phyloP scores from a whole-genome alignment of 2,329 filamentous ascomycete species.

The Leptographium procerum region DNA sequence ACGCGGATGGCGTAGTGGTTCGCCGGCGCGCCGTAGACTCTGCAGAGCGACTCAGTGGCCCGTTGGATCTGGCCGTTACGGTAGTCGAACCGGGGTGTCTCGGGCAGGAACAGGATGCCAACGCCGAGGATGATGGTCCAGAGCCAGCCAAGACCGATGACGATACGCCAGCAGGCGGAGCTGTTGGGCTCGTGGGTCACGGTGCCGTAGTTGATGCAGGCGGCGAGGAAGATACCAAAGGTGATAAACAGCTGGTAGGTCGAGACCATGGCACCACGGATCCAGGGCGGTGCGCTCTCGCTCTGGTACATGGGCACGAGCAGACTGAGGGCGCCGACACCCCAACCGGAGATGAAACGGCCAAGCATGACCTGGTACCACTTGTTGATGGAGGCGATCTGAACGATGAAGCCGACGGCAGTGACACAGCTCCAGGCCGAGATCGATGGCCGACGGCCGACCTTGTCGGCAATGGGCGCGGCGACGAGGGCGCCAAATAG shows the following conservation, averaged over 20 bases:
- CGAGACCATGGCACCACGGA: slow-evolving; percentile 53
- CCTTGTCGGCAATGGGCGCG: slow-evolving; percentile 44
- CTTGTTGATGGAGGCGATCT: slow-evolving; percentile 44
- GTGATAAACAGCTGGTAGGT: slow-evolving; percentile 69
- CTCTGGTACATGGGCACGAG: slow-evolving; percentile 47
- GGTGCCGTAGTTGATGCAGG: slow-evolving; percentile 40
- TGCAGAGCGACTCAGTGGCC: slow-evolving; percentile 8
- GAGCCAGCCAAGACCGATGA: slow-evolving; percentile 44
- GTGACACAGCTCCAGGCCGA: slow-evolving; percentile 44
- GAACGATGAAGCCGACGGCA: slow-evolving; percentile 52
- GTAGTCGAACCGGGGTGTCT: slow-evolving; percentile 37
- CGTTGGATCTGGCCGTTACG: slow-evolving; percentile 3
- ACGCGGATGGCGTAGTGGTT: slow-evolving; percentile 10
- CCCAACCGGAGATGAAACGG: slow-evolving; percentile 54
- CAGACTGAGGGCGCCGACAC: slow-evolving; percentile 55
- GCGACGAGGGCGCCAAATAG: slow-evolving; percentile 41
- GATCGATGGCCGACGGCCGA: slow-evolving; percentile 45
- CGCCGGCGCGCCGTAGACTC: slow-evolving; percentile 6
- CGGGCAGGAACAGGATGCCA: slow-evolving; percentile 42
- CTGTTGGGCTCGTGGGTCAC: slow-evolving; percentile 28
- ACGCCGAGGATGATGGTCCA: slow-evolving; percentile 40
- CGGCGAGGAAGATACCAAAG: slow-evolving; percentile 47
- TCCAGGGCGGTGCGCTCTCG: slow-evolving; percentile 49
- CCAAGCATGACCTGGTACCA: slow-evolving; percentile 54
- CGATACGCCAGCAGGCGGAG: slow-evolving; percentile 46